Percentiles rank a stretch among this genome's conserved stretches.
These are phyloP conservation scores for Umbilicaria muhlenbergii DNA, from an alignment of 495 filamentous ascomycete species.

Conservation along the genomic window DNA sequence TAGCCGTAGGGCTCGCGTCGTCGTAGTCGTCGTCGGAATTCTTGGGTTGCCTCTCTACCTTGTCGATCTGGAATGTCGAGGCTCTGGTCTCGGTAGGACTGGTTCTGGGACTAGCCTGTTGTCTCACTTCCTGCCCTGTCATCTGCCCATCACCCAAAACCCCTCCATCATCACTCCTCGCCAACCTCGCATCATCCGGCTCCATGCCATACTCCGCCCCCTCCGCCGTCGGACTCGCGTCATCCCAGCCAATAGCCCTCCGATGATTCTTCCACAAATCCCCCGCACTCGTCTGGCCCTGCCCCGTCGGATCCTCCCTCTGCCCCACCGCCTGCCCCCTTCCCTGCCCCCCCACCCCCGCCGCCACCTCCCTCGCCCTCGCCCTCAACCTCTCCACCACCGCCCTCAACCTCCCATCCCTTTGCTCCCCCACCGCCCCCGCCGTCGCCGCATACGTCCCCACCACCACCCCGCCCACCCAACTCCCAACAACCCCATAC, in stretches of 20 bases:
- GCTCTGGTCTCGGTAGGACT: slow-evolving; percentile 1
- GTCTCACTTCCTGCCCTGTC: neutral
- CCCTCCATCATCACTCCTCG: neutral
- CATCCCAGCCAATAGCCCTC: slow-evolving; percentile 3
- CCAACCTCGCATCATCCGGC: neutral
- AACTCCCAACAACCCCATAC: neutral
- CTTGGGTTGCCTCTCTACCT: slow-evolving; percentile 2
- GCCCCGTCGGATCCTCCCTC: slow-evolving; percentile 1
- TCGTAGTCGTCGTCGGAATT: slow-evolving; percentile 4
- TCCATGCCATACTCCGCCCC: slow-evolving; percentile 5
- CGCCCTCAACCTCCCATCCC: slow-evolving; percentile 6
- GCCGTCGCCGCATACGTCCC: slow-evolving; percentile 4
- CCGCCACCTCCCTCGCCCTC: neutral
- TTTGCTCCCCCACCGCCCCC: slow-evolving; percentile 1
- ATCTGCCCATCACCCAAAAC: slow-evolving; percentile 7
- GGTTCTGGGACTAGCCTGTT: neutral
- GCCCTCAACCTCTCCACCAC: neutral
- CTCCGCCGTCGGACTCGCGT: slow-evolving; percentile 12
- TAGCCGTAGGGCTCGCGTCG: slow-evolving; percentile 1
- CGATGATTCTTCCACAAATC: slow-evolving; percentile 1
- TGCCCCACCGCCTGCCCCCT: neutral
- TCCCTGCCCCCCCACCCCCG: neutral
- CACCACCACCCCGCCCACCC: neutral
- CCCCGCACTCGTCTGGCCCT: slow-evolving; percentile 4
- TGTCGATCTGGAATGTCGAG: slow-evolving; percentile 5